Conservation (phyloP, 2,329 filamentous ascomycete genomes). For the Ceratocystis cacaofunesta region DNA sequence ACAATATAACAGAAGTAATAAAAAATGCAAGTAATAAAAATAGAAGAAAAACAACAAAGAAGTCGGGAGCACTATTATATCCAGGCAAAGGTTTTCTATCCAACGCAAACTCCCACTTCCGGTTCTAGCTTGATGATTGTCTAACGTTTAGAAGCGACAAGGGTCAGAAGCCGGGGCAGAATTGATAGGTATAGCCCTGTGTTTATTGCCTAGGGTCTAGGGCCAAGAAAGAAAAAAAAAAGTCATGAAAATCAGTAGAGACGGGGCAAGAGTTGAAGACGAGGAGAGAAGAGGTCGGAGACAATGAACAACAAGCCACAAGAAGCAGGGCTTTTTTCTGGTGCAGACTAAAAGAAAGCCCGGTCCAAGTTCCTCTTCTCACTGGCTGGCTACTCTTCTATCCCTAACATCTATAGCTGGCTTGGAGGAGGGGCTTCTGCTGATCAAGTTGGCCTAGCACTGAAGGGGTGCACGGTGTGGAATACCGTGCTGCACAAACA, state of each 20-base stretch:
- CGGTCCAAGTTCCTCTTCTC: not conserved
- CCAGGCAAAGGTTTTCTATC: not conserved
- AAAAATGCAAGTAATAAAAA: not conserved
- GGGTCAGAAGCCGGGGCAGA: not conserved
- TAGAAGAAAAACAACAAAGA: not conserved
- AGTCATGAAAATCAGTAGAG: not conserved
- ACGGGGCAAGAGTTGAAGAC: not conserved
- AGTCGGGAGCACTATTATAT: not conserved
- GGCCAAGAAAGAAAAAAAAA: not conserved
- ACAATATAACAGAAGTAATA: not conserved
- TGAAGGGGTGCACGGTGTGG: no score
- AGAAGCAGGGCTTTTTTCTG: no score
- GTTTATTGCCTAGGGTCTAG: not conserved
- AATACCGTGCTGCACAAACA: not conserved
- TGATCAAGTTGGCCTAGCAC: not conserved
- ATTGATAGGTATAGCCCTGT: not conserved
- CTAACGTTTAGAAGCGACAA: not conserved
- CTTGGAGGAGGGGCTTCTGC: not conserved
- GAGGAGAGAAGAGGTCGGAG: not conserved
- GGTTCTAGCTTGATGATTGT: not conserved
- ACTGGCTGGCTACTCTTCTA: not conserved
- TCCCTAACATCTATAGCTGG: not conserved
- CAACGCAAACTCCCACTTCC: not conserved
- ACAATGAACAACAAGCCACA: not conserved
- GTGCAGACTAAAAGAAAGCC: not conserved